A percentile compares a stretch with the other conserved stretches of the same genome.
Evolutionary conservation across 352 stramenopile species (phyloP).

Genomic region (Globisporangium paroecandrum): DNA sequence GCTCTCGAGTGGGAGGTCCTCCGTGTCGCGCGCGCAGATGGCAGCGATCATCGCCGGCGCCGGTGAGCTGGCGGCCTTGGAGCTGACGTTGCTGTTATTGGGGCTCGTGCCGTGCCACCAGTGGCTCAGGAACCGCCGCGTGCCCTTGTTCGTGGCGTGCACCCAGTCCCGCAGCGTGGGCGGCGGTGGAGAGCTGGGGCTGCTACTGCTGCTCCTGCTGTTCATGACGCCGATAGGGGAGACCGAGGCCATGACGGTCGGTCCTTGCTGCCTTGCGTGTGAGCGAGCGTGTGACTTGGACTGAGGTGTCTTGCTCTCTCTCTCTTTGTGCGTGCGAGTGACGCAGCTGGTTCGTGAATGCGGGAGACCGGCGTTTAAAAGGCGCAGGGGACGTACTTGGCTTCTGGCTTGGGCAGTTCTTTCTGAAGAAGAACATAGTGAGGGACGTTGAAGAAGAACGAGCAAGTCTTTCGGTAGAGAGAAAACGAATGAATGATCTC

Average conservation of each 20-base stretch:
- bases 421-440: too few relatives aligned
- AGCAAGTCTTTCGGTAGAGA: too few relatives aligned
- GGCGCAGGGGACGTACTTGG: too few relatives aligned
- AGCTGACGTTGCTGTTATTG: neutral
- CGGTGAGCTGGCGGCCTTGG: neutral
- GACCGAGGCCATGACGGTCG: neutral
- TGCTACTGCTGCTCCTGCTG: neutral
- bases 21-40: conserved; percentile 9
- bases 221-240: neutral
- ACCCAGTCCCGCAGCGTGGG: conserved; percentile 9
- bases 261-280: too few relatives aligned
- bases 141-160: conserved; percentile 12
- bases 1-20: conserved; percentile 8
- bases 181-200: neutral
- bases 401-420: too few relatives aligned
- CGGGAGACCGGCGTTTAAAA: too few relatives aligned
- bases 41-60: neutral
- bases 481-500: too few relatives aligned
- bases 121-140: conserved; percentile 5
- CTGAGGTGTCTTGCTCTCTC: too few relatives aligned
- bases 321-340: neutral
- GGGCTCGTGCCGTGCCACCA: neutral
- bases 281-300: too few relatives aligned
- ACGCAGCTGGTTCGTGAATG: neutral
- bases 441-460: too few relatives aligned